A percentile compares a stretch with the other conserved stretches of the same genome.
Evolutionary conservation across 257 asterid species (phyloP).

Genomic region (Solanum sitiens): DNA sequence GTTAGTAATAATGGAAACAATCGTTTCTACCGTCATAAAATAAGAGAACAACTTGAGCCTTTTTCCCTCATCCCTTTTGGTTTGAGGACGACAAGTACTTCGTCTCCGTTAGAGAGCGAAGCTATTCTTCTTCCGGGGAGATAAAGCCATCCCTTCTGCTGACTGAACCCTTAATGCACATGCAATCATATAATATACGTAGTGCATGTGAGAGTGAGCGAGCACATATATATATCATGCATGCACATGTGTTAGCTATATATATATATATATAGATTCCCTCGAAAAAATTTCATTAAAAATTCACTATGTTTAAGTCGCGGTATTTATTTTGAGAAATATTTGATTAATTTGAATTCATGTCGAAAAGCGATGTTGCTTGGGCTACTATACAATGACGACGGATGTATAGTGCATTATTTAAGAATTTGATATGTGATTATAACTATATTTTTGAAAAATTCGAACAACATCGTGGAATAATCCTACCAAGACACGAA

Average conservation of each 20-base stretch:
- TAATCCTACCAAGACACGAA: not conserved
- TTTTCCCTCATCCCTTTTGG: too few relatives aligned
- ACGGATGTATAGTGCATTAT: not conserved
- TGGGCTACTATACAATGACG: too few relatives aligned
- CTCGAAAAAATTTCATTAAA: not conserved
- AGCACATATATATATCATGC: not conserved
- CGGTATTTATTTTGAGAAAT: not conserved
- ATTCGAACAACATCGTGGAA: rapidly evolving
- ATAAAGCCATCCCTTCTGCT: too few relatives aligned
- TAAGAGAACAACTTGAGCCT: too few relatives aligned
- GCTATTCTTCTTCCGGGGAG: rapidly evolving
- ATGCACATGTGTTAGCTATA: not conserved
- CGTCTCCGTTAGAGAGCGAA: too few relatives aligned
- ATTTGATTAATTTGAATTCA: not conserved
- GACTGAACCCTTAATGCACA: not conserved
- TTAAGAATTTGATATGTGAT: not conserved
- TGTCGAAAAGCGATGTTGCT: not conserved
- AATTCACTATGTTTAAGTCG: too few relatives aligned
- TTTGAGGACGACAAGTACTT: too few relatives aligned
- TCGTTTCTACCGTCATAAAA: too few relatives aligned
- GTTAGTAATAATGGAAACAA: too few relatives aligned
- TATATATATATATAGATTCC: not conserved
- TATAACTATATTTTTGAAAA: not conserved
- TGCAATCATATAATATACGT: not conserved
- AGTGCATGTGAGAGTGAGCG: too few relatives aligned